Base-by-base conservation (phyloP, 148 eudicot species). In the Cornus kousa region DNA sequence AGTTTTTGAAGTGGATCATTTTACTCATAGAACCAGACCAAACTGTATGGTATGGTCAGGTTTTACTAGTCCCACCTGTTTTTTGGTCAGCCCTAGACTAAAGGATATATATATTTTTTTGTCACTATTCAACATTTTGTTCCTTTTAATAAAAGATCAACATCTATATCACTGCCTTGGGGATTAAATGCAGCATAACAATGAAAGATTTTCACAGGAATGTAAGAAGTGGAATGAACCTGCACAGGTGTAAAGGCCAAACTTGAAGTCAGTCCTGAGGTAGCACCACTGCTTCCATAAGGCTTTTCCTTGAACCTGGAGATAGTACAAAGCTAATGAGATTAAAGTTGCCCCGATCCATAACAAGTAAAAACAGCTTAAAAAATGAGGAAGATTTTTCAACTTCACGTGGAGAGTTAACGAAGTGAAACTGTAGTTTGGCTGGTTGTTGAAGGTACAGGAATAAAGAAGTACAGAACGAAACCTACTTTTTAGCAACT, bases 201-300 rank as follows among this genome's bases (percentile, higher is more conserved):
- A 78, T 71, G 78, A 71, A 39, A 70, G 35, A 67, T 39, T 9
- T 55, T 67, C 19, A 43, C 48, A 40, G 67, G 57, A 64, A 82
- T 62, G 11, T 24, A 79, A 46, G 74, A 72, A 14, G 78, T n/a
- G 59, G 64, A 57, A 79, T 71, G 39, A 28, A 96, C 99, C 97
- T 96, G 99, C 68, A 96, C 99, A 70, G 99, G 99, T 50, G 99
- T 96, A 74, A 96, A 96, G 79, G 99, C 99, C 86, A 96, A 88
- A 83, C 99, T 96, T 71, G 99, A 96, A 78, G 99, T 92, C 74
- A 93, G 85, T 60, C 99, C 99, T 22, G 99, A 96, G 76, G 98
- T 92, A 80, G 87, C 88, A 33, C 98, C 98, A 87, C 98, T 84
- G 74, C 91, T 91, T 86, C 95, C 98, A 87, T 86, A 91, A 66